These are phyloP conservation scores for Rutstroemia sp. DNA, from an alignment of 2,329 filamentous ascomycete genomes.

Conservation along the genomic window DNA sequence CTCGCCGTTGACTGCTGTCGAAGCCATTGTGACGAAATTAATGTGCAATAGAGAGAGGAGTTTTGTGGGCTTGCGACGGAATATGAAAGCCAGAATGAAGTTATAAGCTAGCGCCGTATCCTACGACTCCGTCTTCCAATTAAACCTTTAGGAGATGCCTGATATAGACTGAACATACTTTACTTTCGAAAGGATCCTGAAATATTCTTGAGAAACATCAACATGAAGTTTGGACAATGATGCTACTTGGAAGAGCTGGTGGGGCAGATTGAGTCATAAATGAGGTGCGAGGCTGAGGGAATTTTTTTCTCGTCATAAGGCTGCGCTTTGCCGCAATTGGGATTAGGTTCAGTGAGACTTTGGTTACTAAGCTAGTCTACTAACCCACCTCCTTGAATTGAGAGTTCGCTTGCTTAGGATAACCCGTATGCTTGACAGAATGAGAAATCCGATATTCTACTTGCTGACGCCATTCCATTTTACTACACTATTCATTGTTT, in stretches of 20 bases:
- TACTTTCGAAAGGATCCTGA: background rate
- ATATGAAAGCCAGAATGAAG: conserved; percentile 18
- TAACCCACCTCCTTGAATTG: too few relatives aligned
- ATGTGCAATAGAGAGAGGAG: conserved; percentile 8
- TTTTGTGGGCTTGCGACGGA: conserved; percentile 9
- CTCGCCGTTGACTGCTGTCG: conserved; percentile 11
- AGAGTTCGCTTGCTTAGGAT: too few relatives aligned
- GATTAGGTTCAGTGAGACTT: too few relatives aligned
- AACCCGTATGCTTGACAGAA: too few relatives aligned
- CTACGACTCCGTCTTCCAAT: conserved; percentile 26
- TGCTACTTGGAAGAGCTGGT: background rate
- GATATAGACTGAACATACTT: conserved; percentile 21
- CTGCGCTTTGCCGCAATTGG: too few relatives aligned
- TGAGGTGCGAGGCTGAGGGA: background rate
- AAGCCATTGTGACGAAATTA: conserved; percentile 18
- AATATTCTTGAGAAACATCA: background rate
- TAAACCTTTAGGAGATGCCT: conserved; percentile 14
- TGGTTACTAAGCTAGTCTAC: too few relatives aligned
- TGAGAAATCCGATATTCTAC: too few relatives aligned
- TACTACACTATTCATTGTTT: too few relatives aligned
- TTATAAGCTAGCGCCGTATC: conserved; percentile 18
- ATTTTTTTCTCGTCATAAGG: too few relatives aligned
- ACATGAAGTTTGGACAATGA: too few relatives aligned
- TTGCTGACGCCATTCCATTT: too few relatives aligned
- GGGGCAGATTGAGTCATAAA: background rate